Evolutionary conservation across 192 early-diverging fungal species (phyloP).

Genomic region (Gamsiella multidivaricata): DNA sequence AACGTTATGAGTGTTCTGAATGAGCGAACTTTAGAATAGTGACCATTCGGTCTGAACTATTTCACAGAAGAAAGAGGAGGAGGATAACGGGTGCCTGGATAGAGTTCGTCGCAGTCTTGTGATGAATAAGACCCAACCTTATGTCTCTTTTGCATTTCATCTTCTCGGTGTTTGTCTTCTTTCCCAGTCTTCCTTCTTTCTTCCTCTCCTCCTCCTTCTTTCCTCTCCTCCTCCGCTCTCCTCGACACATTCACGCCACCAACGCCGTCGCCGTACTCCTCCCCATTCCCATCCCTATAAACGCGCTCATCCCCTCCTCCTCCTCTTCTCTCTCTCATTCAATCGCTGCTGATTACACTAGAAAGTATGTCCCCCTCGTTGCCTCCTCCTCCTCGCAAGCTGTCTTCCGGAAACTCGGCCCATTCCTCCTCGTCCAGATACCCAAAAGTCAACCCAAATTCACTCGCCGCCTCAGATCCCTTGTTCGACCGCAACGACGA

Average conservation of each 20-base stretch:
- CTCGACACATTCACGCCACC: background rate
- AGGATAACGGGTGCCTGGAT: no score
- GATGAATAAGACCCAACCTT: background rate
- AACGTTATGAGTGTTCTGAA: no score
- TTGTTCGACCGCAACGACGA: slow-evolving; percentile 16
- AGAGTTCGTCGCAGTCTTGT: no score
- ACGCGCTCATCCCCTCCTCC: background rate
- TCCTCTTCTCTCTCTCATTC: slow-evolving; percentile 7
- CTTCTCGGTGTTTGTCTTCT: background rate
- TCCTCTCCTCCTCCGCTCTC: background rate
- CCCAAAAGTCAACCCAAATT: slow-evolving; percentile 42
- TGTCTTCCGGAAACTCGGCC: slow-evolving; percentile 11
- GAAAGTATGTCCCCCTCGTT: slow-evolving; percentile 31
- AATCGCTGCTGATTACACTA: background rate
- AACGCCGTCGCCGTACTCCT: background rate
- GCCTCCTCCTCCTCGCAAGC: slow-evolving; percentile 45
- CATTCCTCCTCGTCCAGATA: slow-evolving; percentile 19
- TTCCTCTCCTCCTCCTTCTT: background rate
- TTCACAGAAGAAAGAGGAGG: no score
- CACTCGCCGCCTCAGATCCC: slow-evolving; percentile 8
- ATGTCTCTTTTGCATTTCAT: background rate
- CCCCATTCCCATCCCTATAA: background rate
- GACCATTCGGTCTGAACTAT: no score
- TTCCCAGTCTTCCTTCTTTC: background rate
- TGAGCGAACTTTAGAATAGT: no score